phyloP scores from a whole-genome alignment of 2,329 filamentous ascomycete species.

The Fusarium goolgardi region DNA sequence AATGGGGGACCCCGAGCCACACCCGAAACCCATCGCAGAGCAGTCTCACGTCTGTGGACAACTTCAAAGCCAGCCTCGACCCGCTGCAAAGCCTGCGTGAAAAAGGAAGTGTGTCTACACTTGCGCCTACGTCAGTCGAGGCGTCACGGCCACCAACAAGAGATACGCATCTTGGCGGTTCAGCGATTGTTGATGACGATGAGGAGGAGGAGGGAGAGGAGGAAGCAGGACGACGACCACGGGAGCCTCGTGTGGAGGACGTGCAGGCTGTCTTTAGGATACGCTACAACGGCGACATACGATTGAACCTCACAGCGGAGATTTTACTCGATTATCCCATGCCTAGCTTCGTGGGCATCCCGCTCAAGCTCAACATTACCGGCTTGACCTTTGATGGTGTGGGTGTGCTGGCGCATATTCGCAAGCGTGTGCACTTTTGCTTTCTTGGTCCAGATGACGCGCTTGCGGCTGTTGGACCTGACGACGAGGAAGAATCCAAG shows the following conservation, averaged over 20 bases:
- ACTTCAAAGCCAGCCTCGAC: constrained; percentile 52
- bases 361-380: constrained; percentile 93
- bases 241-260: constrained; percentile 84
- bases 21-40: constrained; percentile 60
- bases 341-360: constrained; percentile 97
- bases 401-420: constrained; percentile 90
- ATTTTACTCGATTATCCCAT: constrained; percentile 98
- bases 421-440: constrained; percentile 90
- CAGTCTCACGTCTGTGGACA: constrained; percentile 59
- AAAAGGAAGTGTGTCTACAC: constrained; percentile 71
- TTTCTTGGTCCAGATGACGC: constrained; percentile 95
- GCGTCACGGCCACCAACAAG: constrained; percentile 69
- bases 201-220: constrained; percentile 49
- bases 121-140: constrained; percentile 65
- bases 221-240: constrained; percentile 44
- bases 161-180: constrained; percentile 57
- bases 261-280: constrained; percentile 93
- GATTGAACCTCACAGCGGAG: constrained; percentile 90
- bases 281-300: constrained; percentile 87
- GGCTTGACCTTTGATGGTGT: constrained; percentile 96
- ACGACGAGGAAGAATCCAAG: constrained; percentile 48
- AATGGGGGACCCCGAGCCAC: constrained; percentile 46
- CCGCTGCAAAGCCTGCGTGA: constrained; percentile 63
- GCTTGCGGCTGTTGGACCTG: constrained; percentile 72
- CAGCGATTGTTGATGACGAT: constrained; percentile 55